These are phyloP conservation scores for Diaporthe amygdali DNA, from an alignment of 2,329 filamentous ascomycete species.

Conservation along the genomic window DNA sequence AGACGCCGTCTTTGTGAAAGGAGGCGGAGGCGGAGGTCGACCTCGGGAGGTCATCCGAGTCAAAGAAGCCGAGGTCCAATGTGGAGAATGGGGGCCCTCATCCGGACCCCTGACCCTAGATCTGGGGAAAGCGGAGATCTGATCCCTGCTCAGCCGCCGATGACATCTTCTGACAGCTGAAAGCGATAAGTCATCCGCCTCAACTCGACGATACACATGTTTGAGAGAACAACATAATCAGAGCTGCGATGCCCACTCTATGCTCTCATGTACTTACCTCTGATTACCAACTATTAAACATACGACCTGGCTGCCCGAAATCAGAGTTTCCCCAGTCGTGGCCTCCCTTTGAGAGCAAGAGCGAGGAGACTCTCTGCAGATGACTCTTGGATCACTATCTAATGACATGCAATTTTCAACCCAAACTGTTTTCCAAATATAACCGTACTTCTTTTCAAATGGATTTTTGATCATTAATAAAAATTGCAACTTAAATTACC, in stretches of 20 bases:
- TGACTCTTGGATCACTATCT: no score
- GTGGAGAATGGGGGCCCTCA: conserved; percentile 12
- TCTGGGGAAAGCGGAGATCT: conserved; percentile 9
- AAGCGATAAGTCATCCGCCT: neutral
- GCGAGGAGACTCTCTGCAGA: no score
- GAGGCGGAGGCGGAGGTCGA: neutral
- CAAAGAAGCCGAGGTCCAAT: conserved; percentile 21
- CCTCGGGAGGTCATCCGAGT: conserved; percentile 2
- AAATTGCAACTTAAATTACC: no score
- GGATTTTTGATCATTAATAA: no score
- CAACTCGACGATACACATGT: neutral
- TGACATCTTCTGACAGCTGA: conserved; percentile 11
- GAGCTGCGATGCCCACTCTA: no score
- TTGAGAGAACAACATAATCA: neutral
- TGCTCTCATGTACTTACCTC: neutral
- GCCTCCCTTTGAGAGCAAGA: no score
- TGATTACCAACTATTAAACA: no score
- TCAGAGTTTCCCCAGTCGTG: no score
- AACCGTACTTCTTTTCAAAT: no score
- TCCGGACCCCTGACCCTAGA: conserved; percentile 7
- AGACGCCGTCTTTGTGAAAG: neutral
- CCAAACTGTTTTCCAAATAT: no score
- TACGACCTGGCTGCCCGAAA: no score
- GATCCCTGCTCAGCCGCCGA: neutral
- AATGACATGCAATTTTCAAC: no score